Conservation (phyloP, 305 asterid species). For the Euphrasia arctica region DNA sequence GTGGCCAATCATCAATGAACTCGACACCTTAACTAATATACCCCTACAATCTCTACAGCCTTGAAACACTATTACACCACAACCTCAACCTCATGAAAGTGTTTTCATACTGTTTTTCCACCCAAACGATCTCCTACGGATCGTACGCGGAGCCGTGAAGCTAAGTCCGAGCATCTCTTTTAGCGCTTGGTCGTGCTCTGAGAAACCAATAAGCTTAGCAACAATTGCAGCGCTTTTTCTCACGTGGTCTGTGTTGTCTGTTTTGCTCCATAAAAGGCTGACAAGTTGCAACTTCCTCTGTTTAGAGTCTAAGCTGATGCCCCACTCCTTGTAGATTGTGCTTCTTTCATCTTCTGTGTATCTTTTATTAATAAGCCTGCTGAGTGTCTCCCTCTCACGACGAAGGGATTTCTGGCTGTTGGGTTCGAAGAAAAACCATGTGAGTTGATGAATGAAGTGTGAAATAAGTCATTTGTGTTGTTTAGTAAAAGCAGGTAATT, state of each 20-base stretch:
- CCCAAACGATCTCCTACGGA: slow-evolving; percentile 71
- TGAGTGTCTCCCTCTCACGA: slow-evolving; percentile 70
- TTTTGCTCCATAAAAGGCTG: slow-evolving; percentile 56
- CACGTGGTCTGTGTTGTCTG: slow-evolving; percentile 41
- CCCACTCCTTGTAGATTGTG: slow-evolving; percentile 67
- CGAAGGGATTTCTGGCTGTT: slow-evolving; percentile 76
- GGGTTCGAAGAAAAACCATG: slow-evolving; percentile 10
- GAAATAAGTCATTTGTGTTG: background rate
- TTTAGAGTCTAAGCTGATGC: slow-evolving; percentile 60
- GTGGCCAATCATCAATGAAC: too few relatives aligned
- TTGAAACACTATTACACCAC: background rate
- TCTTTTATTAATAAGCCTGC: slow-evolving; percentile 66
- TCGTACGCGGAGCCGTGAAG: slow-evolving; percentile 67
- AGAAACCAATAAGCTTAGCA: slow-evolving; percentile 81
- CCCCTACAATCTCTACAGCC: background rate
- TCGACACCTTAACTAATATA: too few relatives aligned
- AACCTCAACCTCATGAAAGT: slow-evolving; percentile 39
- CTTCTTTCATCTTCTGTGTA: slow-evolving; percentile 59
- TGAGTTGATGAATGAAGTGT: background rate
- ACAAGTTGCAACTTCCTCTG: slow-evolving; percentile 65
- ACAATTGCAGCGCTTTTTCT: slow-evolving; percentile 70
- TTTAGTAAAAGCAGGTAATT: background rate
- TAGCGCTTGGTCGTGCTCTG: slow-evolving; percentile 58
- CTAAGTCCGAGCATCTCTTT: slow-evolving; percentile 98
- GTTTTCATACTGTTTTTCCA: slow-evolving; percentile 46